Percentiles rank a stretch among this genome's conserved stretches.
Conservation (phyloP, 331 rosid genomes). For the Rosa hybrid region DNA sequence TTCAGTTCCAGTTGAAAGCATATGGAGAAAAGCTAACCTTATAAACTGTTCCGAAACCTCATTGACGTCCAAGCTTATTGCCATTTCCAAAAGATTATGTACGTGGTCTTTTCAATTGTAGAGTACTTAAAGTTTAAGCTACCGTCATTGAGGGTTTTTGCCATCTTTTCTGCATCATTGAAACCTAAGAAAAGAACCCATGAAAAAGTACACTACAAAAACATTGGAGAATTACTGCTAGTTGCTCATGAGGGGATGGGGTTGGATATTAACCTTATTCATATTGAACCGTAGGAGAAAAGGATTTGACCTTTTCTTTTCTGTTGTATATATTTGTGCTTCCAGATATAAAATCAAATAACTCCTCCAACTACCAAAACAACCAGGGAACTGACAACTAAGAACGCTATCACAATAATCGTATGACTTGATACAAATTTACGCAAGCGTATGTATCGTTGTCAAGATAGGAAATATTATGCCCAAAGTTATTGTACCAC, state of each 20-base stretch:
- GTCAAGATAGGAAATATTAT: no score
- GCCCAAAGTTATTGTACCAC: no score
- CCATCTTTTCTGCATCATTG: slow-evolving; percentile 60
- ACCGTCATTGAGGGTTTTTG: slow-evolving; percentile 61
- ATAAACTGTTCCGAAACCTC: slow-evolving; percentile 94
- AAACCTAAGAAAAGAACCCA: slow-evolving; percentile 46
- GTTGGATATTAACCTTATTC: neutral
- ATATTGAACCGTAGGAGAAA: neutral
- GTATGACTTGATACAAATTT: no score
- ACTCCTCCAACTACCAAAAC: slow-evolving; percentile 46
- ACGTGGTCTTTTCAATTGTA: slow-evolving; percentile 79
- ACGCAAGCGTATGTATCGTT: no score
- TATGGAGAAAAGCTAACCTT: slow-evolving; percentile 49
- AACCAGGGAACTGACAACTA: no score
- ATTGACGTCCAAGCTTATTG: slow-evolving; percentile 90
- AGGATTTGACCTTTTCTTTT: slow-evolving; percentile 63
- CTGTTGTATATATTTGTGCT: slow-evolving; percentile 60
- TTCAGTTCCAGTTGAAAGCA: neutral
- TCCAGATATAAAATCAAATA: slow-evolving; percentile 61
- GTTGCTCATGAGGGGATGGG: neutral
- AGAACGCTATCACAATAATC: no score
- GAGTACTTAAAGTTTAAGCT: slow-evolving; percentile 91
- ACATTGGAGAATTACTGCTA: neutral
- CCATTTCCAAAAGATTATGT: slow-evolving; percentile 52
- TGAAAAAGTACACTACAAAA: neutral